These are phyloP conservation scores for Kwoniella shandongensis DNA, from an alignment of 768 basidiomycete genomes.

Conservation along the genomic window DNA sequence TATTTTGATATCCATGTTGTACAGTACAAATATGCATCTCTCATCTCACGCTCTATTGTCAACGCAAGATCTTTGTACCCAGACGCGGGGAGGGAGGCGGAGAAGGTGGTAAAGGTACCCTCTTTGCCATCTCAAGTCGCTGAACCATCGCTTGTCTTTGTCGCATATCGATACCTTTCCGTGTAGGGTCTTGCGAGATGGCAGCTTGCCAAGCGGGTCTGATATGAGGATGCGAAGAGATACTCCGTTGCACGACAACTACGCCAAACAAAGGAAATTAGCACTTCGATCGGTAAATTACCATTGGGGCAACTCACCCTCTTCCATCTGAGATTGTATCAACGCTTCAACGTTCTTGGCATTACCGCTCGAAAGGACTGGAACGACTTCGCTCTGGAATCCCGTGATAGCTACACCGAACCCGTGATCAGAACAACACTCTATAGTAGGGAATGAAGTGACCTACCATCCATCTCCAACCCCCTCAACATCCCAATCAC, in stretches of 20 bases:
- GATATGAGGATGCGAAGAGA: conserved; percentile 35
- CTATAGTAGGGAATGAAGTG: no score
- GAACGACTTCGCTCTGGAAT: conserved; percentile 22
- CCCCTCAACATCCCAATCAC: conserved; percentile 15
- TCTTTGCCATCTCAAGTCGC: conserved; percentile 18
- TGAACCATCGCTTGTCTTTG: background rate
- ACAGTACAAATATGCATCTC: background rate
- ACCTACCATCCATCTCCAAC: conserved; percentile 38
- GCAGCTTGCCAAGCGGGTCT: conserved; percentile 26
- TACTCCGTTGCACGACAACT: conserved; percentile 37
- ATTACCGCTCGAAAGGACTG: conserved; percentile 11
- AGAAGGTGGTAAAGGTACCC: conserved; percentile 38
- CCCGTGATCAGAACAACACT: no score
- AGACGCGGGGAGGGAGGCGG: conserved; percentile 23
- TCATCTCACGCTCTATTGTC: background rate
- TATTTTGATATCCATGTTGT: no score
- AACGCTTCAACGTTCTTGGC: conserved; percentile 9
- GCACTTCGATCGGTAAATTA: no score
- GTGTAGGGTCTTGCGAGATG: background rate
- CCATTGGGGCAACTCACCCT: conserved; percentile 20
- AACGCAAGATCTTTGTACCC: background rate
- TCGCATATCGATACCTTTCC: background rate
- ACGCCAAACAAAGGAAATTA: background rate
- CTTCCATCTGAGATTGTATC: conserved; percentile 22
- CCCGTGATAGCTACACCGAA: conserved; percentile 10